These are phyloP conservation scores for Monilinia fructicola DNA, from an alignment of 2,329 filamentous ascomycete genomes.

Conservation along the genomic window DNA sequence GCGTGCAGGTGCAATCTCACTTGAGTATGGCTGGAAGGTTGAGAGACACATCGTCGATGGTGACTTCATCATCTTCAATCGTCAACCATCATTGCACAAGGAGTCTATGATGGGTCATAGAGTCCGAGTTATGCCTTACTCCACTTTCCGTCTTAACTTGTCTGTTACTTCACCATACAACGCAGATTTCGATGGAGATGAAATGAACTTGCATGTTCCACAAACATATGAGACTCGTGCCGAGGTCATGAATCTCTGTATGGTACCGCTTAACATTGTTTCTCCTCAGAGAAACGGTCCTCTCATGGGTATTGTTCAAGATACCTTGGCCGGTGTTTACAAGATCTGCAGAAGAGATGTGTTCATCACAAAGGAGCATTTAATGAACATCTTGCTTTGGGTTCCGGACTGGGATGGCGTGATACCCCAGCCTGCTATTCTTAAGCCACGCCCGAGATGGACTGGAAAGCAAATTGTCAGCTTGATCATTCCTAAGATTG, in stretches of 20 bases:
- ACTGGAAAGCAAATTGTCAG: constrained; percentile 98
- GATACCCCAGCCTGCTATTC: constrained; percentile 87
- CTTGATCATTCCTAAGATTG: constrained; percentile 82
- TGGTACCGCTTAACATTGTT: constrained; percentile 98
- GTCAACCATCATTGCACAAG: constrained; percentile 98
- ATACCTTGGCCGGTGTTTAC: constrained; percentile 93
- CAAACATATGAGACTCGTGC: constrained; percentile 96
- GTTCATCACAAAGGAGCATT: constrained; percentile 83
- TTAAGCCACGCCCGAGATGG: constrained; percentile 91
- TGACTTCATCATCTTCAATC: constrained; percentile 99
- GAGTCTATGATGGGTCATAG: constrained; percentile 99
- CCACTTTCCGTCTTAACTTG: constrained; percentile 94
- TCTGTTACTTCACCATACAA: constrained; percentile 99
- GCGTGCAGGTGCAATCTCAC: constrained; percentile 73
- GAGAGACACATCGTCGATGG: constrained; percentile 95
- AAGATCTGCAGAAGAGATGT: constrained; percentile 93
- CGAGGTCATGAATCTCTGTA: constrained; percentile 89
- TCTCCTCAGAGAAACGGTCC: constrained; percentile 96
- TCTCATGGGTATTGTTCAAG: constrained; percentile 99
- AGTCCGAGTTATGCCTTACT: constrained; percentile 97
- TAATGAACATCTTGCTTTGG: constrained; percentile 98
- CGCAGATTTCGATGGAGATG: constrained; percentile 98
- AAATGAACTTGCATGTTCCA: constrained; percentile 99
- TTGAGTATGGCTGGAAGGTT: constrained; percentile 98
- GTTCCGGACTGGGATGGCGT: constrained; percentile 96